Conservation (phyloP, 2,329 filamentous ascomycete genomes). For the Fusarium sp. region DNA sequence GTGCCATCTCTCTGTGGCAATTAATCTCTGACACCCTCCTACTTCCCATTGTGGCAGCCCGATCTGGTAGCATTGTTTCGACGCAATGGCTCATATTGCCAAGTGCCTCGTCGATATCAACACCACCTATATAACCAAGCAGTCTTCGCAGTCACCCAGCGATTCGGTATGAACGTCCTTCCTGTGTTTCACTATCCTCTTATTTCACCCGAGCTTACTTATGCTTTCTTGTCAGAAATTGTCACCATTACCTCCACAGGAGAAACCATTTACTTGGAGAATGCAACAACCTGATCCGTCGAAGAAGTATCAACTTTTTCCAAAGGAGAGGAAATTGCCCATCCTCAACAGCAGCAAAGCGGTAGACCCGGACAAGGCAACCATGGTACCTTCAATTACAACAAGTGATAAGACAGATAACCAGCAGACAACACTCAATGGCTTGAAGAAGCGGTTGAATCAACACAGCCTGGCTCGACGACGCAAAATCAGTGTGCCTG, state of each 20-base stretch:
- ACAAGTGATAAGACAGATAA: conserved; percentile 54
- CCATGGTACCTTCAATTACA: conserved; percentile 54
- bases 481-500: conserved; percentile 71
- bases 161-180: conserved; percentile 53
- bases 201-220: conserved; percentile 23
- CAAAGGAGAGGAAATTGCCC: conserved; percentile 59
- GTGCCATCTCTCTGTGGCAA: conserved; percentile 33
- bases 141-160: conserved; percentile 55
- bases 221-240: conserved; percentile 32
- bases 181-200: conserved; percentile 8
- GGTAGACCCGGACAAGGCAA: conserved; percentile 61
- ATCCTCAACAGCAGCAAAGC: conserved; percentile 56
- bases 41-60: conserved; percentile 33
- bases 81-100: conserved; percentile 70
- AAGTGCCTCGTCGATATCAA: conserved; percentile 64
- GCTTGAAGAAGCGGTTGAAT: conserved; percentile 64
- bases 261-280: conserved; percentile 65
- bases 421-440: conserved; percentile 48
- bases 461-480: conserved; percentile 66
- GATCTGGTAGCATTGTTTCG: conserved; percentile 35
- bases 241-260: conserved; percentile 48
- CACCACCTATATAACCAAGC: conserved; percentile 61
- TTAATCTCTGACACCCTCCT: conserved; percentile 40
- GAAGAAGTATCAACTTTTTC: conserved; percentile 70
- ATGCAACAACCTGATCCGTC: conserved; percentile 63